phyloP scores from a whole-genome alignment of 495 filamentous ascomycete genomes.

The Penicillium cosmopolitanum region DNA sequence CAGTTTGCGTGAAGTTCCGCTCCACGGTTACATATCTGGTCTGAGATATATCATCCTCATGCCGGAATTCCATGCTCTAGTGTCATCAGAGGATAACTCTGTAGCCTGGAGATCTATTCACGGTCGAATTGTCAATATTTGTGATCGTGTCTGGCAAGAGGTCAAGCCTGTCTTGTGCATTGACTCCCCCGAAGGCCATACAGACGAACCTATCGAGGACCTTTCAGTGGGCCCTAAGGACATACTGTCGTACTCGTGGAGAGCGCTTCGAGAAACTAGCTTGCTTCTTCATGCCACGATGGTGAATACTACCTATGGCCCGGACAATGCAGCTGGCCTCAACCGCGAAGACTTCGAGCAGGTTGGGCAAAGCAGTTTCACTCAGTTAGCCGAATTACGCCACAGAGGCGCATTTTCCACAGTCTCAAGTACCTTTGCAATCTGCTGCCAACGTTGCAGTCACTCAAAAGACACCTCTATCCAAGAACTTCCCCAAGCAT shows the following conservation, averaged over 20 bases:
- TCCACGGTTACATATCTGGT: constrained; percentile 72
- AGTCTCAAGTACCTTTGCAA: constrained; percentile 83
- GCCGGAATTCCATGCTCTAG: constrained; percentile 40
- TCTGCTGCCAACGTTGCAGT: constrained; percentile 68
- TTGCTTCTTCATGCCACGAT: constrained; percentile 52
- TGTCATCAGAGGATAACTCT: constrained; percentile 26
- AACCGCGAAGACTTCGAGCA: constrained; percentile 44
- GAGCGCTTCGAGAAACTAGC: constrained; percentile 86
- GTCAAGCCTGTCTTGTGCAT: constrained; percentile 80
- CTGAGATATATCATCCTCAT: constrained; percentile 52
- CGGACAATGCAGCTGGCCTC: constrained; percentile 34
- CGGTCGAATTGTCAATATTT: constrained; percentile 56
- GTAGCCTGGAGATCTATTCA: constrained; percentile 51
- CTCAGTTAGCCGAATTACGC: constrained; percentile 78
- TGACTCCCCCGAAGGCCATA: constrained; percentile 88
- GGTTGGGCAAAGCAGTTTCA: constrained; percentile 74
- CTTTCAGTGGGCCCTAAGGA: constrained; percentile 75
- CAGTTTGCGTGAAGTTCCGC: constrained; percentile 64
- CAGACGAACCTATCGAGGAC: constrained; percentile 73
- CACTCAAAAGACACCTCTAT: constrained; percentile 52
- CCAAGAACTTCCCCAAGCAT: constrained; percentile 38
- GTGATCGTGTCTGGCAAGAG: constrained; percentile 69
- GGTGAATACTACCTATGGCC: constrained; percentile 42
- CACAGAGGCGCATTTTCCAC: constrained; percentile 95
- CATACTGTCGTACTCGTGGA: constrained; percentile 88